phyloP scores from a whole-genome alignment of 2,329 filamentous ascomycete genomes.

The Uncinocarpus reesii region DNA sequence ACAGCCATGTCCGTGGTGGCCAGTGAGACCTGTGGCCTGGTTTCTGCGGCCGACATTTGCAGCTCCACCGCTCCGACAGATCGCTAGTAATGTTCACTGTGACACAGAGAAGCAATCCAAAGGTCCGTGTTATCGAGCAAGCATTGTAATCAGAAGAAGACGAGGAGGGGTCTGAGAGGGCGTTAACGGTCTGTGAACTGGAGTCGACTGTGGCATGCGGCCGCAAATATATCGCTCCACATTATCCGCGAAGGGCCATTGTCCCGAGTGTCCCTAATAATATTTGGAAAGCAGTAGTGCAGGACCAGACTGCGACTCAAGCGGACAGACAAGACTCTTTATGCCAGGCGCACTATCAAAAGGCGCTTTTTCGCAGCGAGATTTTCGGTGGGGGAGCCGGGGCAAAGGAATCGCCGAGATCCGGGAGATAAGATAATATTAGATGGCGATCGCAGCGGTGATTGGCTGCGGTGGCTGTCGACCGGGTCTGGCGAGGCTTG shows the following conservation, averaged over 20 bases:
- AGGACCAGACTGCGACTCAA: too few relatives aligned
- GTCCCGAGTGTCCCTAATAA: too few relatives aligned
- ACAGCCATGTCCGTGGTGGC: constrained; percentile 30
- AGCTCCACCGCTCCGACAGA: not conserved
- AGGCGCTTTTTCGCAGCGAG: not conserved
- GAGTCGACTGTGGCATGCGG: not conserved
- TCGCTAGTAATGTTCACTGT: not conserved
- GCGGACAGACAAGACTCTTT: too few relatives aligned
- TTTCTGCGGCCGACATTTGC: constrained; percentile 13
- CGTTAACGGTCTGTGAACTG: not conserved
- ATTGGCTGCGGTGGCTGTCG: not conserved
- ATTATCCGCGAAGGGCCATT: constrained; percentile 7
- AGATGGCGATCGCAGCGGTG: not conserved
- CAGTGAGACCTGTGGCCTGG: constrained; percentile 20
- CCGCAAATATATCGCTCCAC: not conserved
- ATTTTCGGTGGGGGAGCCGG: not conserved
- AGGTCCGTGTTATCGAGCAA: constrained; percentile 19
- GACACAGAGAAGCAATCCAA: not conserved
- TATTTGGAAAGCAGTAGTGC: too few relatives aligned
- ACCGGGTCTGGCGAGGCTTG: not conserved
- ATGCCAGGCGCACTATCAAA: too few relatives aligned
- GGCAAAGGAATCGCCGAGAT: constrained; percentile 8
- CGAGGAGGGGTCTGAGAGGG: not conserved
- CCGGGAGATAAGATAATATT: constrained; percentile 10
- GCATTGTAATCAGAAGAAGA: too few relatives aligned